Percentiles rank a stretch among this genome's conserved stretches.
Conservation (phyloP, 495 filamentous ascomycete genomes). For the Opeltia flavorubescens region DNA sequence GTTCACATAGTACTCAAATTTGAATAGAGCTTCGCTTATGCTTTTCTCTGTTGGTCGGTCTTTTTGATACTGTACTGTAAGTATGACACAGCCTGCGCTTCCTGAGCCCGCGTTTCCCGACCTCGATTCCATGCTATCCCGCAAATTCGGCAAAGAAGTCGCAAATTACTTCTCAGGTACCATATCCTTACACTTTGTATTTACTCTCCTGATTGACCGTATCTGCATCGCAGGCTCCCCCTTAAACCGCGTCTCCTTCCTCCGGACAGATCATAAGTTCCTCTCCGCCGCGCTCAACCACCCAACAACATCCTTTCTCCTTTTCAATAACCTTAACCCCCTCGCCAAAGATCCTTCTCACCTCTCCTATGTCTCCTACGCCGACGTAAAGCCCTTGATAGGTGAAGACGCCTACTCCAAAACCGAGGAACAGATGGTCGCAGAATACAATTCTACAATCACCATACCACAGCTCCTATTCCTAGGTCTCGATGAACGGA, state of each 20-base stretch:
- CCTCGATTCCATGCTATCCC: conserved; percentile 69
- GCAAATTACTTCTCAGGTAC: conserved; percentile 89
- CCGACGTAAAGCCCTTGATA: conserved; percentile 54
- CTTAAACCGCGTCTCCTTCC: conserved; percentile 70
- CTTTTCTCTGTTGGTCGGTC: background rate
- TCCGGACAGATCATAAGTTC: conserved; percentile 67
- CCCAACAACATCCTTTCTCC: conserved; percentile 53
- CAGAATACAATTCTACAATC: conserved; percentile 55
- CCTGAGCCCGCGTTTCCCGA: conserved; percentile 46
- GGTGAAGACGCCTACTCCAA: conserved; percentile 55
- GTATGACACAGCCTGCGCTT: conserved; percentile 19
- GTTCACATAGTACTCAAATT: background rate
- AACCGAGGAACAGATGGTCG: conserved; percentile 58
- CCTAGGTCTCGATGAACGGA: conserved; percentile 66
- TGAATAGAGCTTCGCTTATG: background rate
- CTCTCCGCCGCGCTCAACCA: conserved; percentile 62
- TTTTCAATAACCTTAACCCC: conserved; percentile 68
- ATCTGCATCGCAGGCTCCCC: conserved; percentile 40
- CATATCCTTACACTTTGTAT: conserved; percentile 2
- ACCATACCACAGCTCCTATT: conserved; percentile 64
- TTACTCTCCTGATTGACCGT: conserved; percentile 7
- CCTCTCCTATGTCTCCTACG: conserved; percentile 47
- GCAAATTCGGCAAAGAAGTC: conserved; percentile 80
- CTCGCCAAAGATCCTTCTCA: conserved; percentile 43
- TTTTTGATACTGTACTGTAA: background rate